Evolutionary conservation across 352 stramenopile species (phyloP), one percentile per base, ranked within the genome.

Genomic region (Phytopythium boreale): DNA sequence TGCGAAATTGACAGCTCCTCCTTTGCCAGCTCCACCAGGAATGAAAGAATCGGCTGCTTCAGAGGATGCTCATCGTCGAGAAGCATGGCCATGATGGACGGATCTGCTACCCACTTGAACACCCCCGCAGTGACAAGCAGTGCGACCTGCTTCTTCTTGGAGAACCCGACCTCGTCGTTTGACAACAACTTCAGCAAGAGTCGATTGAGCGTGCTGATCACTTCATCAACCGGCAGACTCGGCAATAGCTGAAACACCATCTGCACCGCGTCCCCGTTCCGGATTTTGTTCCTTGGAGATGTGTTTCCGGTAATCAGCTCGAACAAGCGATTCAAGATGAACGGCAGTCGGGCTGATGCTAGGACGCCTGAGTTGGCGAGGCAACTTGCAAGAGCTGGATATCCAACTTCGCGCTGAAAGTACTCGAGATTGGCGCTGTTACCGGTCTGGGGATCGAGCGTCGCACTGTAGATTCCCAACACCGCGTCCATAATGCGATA

Each of bases 41-140:
- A 74, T 2, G 68, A 65, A 2, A 75, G 47, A 20, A 92, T 59
- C 3, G 65, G 50, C 20, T 65, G 27, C 57, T 76, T 76, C 22
- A 88, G 58, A 4, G 69, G 70, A 27, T 72, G 71, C 0, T 76
- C 53, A 22, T 31, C 22, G 31, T 83, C 36, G n/a, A 66, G 66
- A 41, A 87, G 55, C 10, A 87, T 66, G 12, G 20, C 4, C 19
- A 80, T 69, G 2, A 91, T 69, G 6, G 69, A 15, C 1, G 75
- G 67, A 14, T 86, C 56, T 4, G 76, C 59, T 12, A 91, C 65
- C 85, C 85, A 94, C 29, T 69, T 58, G 57, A 94, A 87, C 1
- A 67, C 63, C 0, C 85, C 85, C 14, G 80, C 80, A 36, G 71
- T 53, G 2, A 94, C 74, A 0, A 94, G 66, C 29, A 70, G 66